A percentile compares a stretch with the other conserved stretches of the same genome.
Conservation (phyloP, 2,329 filamentous ascomycete species). For the Aspergillus ruber region DNA sequence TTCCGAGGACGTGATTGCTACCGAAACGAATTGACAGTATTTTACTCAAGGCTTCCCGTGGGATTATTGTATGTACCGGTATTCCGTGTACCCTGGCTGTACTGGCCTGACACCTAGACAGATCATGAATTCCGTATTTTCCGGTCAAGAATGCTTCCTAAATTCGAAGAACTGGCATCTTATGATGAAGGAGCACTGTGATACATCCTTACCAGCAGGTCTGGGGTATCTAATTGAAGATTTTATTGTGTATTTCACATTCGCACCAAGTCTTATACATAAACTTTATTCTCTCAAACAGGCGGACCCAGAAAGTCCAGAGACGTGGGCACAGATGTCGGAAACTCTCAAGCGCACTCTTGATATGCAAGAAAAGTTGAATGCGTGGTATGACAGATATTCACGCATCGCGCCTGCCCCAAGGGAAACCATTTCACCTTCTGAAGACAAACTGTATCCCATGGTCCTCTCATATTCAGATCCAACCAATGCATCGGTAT, state of each 20-base stretch:
- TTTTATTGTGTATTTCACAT: constrained; percentile 22
- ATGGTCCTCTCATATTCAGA: constrained; percentile 17
- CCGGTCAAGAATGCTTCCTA: constrained; percentile 20
- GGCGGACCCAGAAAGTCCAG: constrained; percentile 7
- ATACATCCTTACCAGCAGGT: constrained; percentile 5
- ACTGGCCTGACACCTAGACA: constrained; percentile 4
- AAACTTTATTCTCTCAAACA: constrained; percentile 17
- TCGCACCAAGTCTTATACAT: constrained; percentile 21
- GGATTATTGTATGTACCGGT: constrained; percentile 17
- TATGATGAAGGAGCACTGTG: constrained; percentile 18
- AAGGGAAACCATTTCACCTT: constrained; percentile 12
- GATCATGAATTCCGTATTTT: constrained; percentile 27
- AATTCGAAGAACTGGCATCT: constrained; percentile 19
- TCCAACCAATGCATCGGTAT: constrained; percentile 16
- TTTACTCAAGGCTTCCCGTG: constrained; percentile 20
- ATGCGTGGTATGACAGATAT: constrained; percentile 17
- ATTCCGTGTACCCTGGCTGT: neutral
- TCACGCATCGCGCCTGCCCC: constrained; percentile 12
- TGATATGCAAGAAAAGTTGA: constrained; percentile 14
- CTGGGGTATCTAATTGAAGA: constrained; percentile 18
- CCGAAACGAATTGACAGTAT: constrained; percentile 12
- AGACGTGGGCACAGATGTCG: constrained; percentile 9
- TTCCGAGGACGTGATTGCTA: constrained; percentile 18
- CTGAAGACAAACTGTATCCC: constrained; percentile 14
- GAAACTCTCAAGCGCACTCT: constrained; percentile 12